Evolutionary conservation across 345 rosid genomes (phyloP), one percentile per base, ranked within the genome.

Genomic region (Murraya paniculata): DNA sequence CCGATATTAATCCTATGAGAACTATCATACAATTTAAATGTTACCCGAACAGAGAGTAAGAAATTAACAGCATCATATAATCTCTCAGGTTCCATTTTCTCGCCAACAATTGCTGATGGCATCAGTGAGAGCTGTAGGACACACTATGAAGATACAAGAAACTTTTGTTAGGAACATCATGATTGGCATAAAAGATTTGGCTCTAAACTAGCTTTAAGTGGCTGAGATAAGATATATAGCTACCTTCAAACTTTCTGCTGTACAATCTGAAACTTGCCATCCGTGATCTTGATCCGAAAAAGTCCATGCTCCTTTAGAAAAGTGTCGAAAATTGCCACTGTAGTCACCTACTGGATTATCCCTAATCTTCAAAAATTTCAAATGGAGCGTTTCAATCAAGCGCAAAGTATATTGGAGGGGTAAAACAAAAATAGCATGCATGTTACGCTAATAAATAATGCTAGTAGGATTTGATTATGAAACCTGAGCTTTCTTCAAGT

Each of bases 401-500:
- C 2, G 0, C 56, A 60, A 30, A 39, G 45, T 38, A 36, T n/a
- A 73, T 33, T 33, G 35, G 35, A 2, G 35, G 35, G 35, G 31
- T 2, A 33, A 33, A 33, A 33, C 5, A 36, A 36, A 36, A 6
- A 36, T 36, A 36, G 39, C 39, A 6, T 36, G 8, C 2, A 45
- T 45, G 50, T 45, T 45, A 11, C 2, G 16, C 50, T 3, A 45
- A 35, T 33, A 18, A 0, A 21, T 28, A 7, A 4, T 19, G 27
- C 45, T 53, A 9, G 16, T 9, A n/a, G 33, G 35, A 73, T 58
- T 58, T 59, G 4, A 31, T 22, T 45, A 28, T 62, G 56, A 69
- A 82, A 92, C 97, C 92, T 93, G 98, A 60, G 97, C 90, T 39
- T 84, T 77, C 78, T 93, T 95, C 53, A 95, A 66, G 79, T 89